Base-by-base conservation (phyloP, 2,329 filamentous ascomycete genomes). In the Venturia pyrina region DNA sequence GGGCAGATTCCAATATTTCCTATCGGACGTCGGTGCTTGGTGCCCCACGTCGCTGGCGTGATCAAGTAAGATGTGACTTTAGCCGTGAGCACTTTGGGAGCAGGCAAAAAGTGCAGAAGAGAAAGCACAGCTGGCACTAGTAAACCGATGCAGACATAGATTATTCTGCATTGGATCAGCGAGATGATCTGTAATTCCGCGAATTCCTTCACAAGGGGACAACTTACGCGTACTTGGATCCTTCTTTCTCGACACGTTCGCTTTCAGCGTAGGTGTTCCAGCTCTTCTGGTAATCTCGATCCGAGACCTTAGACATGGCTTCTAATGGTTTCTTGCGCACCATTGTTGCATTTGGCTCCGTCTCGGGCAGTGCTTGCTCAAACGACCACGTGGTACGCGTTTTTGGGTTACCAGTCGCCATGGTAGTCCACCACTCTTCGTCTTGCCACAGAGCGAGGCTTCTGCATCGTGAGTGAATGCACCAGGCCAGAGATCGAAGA, bases 101-200 rank as follows among this genome's bases (percentile, higher is more conserved):
- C 72, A 0, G 75, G 75, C 5, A 75, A 48, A 41, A 70, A 68
- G 43, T 61, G 65, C n/a, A 74, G 65, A 2, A 68, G 21, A 2
- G 72, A 71, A n/a, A 73, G 44, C 2, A 72, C 41, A 3, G 74
- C 67, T 5, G 73, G 73, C 3, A 68, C 68, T 1, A 68, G 71
- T 57, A 74, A 70, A 8, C 72, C 72, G 15, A 68, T 64, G 11
- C 68, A 57, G 46, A 75, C 63, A n/a, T 74, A 67, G 5, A 70
- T 66, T 40, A 74, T 69, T 3, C 50, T 56, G 28, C 19, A 13
- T 3, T 15, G 24, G 24, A 6, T 48, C 5, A 48, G 44, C 2
- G 50, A 56, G 5, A 11, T 11, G 5, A 11, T 11, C 28, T 56
- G 24, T 43, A 43, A 43, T 43, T 17, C 41, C 13, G 41, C 2